Evolutionary conservation across 1,284 basidiomycete genomes (phyloP).

Genomic region (Heterobasidion annosum): DNA sequence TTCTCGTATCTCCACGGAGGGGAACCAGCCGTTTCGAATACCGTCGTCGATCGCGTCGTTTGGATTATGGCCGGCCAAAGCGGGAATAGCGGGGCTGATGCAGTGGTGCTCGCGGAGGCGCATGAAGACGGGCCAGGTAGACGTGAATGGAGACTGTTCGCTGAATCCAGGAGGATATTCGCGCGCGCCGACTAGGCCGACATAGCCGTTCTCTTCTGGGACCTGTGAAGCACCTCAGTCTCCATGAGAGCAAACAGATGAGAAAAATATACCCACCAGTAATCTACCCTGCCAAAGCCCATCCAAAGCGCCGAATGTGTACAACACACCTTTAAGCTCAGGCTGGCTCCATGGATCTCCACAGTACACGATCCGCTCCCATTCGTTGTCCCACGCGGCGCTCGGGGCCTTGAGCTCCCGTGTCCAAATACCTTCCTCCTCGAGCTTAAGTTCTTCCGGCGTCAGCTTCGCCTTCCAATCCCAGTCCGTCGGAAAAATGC

Average conservation of each 20-base stretch:
- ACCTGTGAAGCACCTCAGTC: slow-evolving; percentile 15
- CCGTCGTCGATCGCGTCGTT: slow-evolving; percentile 30
- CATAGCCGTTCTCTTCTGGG: slow-evolving; percentile 24
- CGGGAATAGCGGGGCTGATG: slow-evolving; percentile 28
- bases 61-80: slow-evolving; percentile 13
- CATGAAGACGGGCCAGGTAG: slow-evolving; percentile 41
- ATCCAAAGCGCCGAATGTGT: slow-evolving; percentile 37
- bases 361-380: slow-evolving; percentile 46
- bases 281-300: slow-evolving; percentile 56
- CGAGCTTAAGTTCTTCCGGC: slow-evolving; percentile 15
- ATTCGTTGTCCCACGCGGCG: slow-evolving; percentile 47
- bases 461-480: slow-evolving; percentile 28
- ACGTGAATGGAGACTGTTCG: slow-evolving; percentile 25
- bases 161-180: slow-evolving; percentile 24
- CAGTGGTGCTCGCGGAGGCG: slow-evolving; percentile 47
- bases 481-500: slow-evolving; percentile 24
- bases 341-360: slow-evolving; percentile 28
- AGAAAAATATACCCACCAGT: slow-evolving; percentile 30
- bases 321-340: slow-evolving; percentile 34
- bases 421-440: slow-evolving; percentile 18
- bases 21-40: slow-evolving; percentile 49
- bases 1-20: slow-evolving; percentile 14
- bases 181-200: slow-evolving; percentile 20
- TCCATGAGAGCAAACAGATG: background rate
- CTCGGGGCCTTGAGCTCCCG: slow-evolving; percentile 23